Evolutionary conservation across 768 basidiomycete species (phyloP), one percentile per base, ranked within the genome.

Genomic region (Boletus insuetus): DNA sequence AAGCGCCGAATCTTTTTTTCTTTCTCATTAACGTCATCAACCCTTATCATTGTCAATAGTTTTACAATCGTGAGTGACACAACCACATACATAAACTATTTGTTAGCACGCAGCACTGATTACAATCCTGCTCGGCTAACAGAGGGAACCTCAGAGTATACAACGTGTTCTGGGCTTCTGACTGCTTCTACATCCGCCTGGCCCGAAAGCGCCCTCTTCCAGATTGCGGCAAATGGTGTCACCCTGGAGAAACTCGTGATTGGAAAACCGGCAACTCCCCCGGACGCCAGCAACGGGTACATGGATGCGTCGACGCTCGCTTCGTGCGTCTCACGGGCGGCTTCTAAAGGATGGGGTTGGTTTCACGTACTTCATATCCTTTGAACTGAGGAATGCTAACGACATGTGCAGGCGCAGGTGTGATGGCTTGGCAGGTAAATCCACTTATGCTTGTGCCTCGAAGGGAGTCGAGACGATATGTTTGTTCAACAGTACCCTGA

Each of bases 171-270:
- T 45, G 65, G 64, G 37, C 71, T 82, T 14, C 62, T 82, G 20
- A 67, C 60, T 46, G 44, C 67, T 6, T 79, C 79, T 1, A 73
- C 77, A 9, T 66, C 68, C 10, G 52, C 61, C 8, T 82, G 68
- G 69, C 80, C 81, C 1, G 48, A 70, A n/a, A 74, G 76, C 0
- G 69, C 78, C 0, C 64, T 82, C 34, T 78, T 82, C 66, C 72
- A 82, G 58, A 80, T 82, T 50, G 69, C 73, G 19, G 76, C 77
- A 2, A 79, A 71, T 54, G 86, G 85, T 20, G 79, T 90, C 10
- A 66, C 76, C 3, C 63, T 82, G 43, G 68, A 79, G 66, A 90
- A 91, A 70, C 75, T 90, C 47, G 82, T 90, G 56, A 87, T 91
- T 62, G 88, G 87, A 5, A 91, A 91, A 69, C 88, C 87, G 2